These are phyloP conservation scores for Ehretia macrophylla DNA, from an alignment of 257 asterid genomes.

Conservation along the genomic window DNA sequence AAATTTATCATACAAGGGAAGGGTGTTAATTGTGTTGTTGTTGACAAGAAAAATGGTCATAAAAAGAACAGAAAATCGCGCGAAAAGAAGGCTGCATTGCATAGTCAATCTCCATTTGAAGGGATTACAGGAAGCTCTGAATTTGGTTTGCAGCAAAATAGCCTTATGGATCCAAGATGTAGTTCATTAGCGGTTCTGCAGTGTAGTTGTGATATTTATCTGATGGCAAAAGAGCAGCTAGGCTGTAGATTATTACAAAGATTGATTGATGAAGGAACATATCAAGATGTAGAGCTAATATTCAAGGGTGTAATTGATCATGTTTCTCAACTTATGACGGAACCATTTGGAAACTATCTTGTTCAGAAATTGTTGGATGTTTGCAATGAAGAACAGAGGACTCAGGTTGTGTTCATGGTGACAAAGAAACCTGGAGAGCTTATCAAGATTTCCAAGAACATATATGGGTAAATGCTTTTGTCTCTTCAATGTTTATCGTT, in stretches of 20 bases:
- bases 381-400: conserved; percentile 38
- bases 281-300: conserved; percentile 27
- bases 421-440: conserved; percentile 29
- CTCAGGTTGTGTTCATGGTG: conserved; percentile 24
- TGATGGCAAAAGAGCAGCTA: conserved; percentile 31
- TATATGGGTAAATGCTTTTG: conserved; percentile 32
- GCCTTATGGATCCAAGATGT: not conserved
- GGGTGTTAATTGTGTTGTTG: conserved; percentile 10
- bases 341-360: conserved; percentile 39
- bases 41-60: conserved; percentile 21
- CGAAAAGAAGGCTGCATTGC: conserved; percentile 10
- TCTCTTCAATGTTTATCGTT: not conserved
- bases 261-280: conserved; percentile 31
- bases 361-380: conserved; percentile 41
- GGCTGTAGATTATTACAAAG: conserved; percentile 42
- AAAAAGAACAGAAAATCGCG: conserved; percentile 16
- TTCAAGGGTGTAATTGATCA: conserved; percentile 29
- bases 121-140: conserved; percentile 11
- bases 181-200: conserved; percentile 14
- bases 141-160: conserved; percentile 8
- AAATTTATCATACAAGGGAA: conserved; percentile 20
- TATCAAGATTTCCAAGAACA: conserved; percentile 20
- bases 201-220: conserved; percentile 20
- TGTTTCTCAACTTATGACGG: conserved; percentile 30
- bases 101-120: conserved; percentile 3